Base-by-base conservation (phyloP, 768 basidiomycete species). In the Chalciporus chontae region DNA sequence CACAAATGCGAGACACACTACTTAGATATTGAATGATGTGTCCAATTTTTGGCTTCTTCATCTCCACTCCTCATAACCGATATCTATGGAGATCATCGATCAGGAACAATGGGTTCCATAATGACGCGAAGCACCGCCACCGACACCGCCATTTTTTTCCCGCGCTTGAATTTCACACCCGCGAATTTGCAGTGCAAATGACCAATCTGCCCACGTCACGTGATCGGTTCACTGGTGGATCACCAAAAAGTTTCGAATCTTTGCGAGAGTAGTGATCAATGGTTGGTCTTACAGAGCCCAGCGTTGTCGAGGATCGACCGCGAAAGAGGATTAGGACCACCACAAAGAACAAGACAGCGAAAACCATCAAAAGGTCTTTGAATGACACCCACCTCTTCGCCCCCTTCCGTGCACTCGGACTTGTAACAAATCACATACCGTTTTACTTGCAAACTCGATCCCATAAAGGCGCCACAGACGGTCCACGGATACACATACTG, bases 331-430 rank as follows among this genome's bases (percentile, higher is more conserved):
- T 44, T 14, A 56, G 64, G 8, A 58, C 45, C 23, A 53, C 47
- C 2, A 27, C 27, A 17, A 51, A 56, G 41, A 21, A 21, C 7
- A 45, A 39, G 8, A 26, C 36, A 10, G 31, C 51, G 27, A 52
- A 53, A 24, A 31, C 40, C 23, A 17, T 37, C 10, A 45, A 46
- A 50, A 56, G 53, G 27, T 19, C 37, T 19, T 37, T 55, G 10
- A 42, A 48, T 32, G 58, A 63, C n/a, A 62, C 64, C 14, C 67
- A 67, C 29, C 66, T 99, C 37, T 98, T 95, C 64, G 90, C 86
- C 5, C 95, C 96, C 4, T 99, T 98, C 65, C 81, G 96, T 51
- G 94, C 94, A 7, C 80, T 99, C n/a, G 95, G 96, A 23, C 80
- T 93, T 50, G 80, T 98, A 61, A 92, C 94, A 39, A 94, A 95